Evolutionary conservation across 768 basidiomycete genomes (phyloP), one percentile per base, ranked within the genome.

Genomic region (Podaxis sp.): DNA sequence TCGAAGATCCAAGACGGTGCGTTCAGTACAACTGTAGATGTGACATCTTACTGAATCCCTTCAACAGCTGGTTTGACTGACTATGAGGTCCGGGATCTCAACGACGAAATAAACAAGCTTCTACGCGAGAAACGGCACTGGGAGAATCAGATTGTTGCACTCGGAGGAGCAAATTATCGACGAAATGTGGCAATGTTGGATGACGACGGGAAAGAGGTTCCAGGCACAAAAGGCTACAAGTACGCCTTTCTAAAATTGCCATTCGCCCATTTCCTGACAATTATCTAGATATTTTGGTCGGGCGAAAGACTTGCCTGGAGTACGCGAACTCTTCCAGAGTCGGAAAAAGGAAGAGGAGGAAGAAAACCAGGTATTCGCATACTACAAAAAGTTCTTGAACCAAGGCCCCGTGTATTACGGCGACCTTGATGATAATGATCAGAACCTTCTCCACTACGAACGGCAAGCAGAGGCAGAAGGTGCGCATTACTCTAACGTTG

Each of bases 201-300:
- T 71, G 94, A 94, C 63, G 95, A 96, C 68, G 96, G 96, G 11
- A 92, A 91, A 74, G 95, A 98, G 74, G 95, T 98, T 0, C 96
- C 95, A 0, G 95, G 95, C 2, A 97, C 95, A 8, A 90, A 96
- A 69, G 96, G 96, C 64, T 99, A 99, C 84, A 99, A 98, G 95
- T 95, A 66, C 58, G 87, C 76, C 17, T 30, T 36, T 19, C 38
- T 30, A 0, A 22, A 13, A 11, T 26, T 42, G 24, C 24, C 49
- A 22, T 28, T 52, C 13, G 46, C 0, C 6, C 6, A 8, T 7
- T 17, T 49, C 65, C 48, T 61, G 24, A 54, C 4, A 12, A 13
- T 30, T 9, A 39, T 58, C 2, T 64, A 96, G 95, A 72, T 99
- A 98, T 75, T 99, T 99, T 73, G 96, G 96, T 61, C 89, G 96